Evolutionary conservation across 1,284 basidiomycete species (phyloP), one percentile per base, ranked within the genome.

Genomic region (Malassezia yamatoensis): DNA sequence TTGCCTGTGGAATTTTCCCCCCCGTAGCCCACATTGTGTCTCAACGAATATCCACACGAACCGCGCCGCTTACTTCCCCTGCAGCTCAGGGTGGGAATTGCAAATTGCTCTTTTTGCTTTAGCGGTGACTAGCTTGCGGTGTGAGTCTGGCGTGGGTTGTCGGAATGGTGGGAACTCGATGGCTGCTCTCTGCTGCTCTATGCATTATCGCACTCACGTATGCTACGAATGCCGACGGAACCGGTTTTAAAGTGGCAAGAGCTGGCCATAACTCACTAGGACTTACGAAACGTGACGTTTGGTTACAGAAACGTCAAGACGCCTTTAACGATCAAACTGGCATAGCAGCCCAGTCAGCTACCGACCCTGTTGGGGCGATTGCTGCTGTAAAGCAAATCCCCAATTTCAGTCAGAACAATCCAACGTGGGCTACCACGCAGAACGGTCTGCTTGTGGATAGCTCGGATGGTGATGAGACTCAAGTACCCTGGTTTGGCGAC

Each of bases 401-500:
- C 1, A 45, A 45, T 18, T 11, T 45, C 24, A 33, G 13, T n/a
- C 24, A 24, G 5, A 45, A 12, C 13, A 20, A 13, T 1, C 43
- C 43, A 9, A 29, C 43, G 8, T 45, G 21, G 24, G 43, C 24
- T 18, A 13, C 29, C 6, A 13, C 15, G 34, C 1, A 1, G 1
- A n/a, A 45, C 34, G 43, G 43, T 29, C 24, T n/a, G 12, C 1
- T 45, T 2, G 18, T 21, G 2, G 29, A 45, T 9, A 45, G 43
- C 18, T 8, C 5, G 1, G 35, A 39, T 24, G 52, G 52, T 42
- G 52, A 54, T 3, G 20, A 34, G 18, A 4, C 38, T 4, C 53
- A 55, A 16, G 53, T 55, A 1, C 29, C 48, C 2, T 55, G 53
- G 53, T 55, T 50, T 18, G 21, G 41, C 41, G 32, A 43, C 41